A percentile compares a stretch with the other conserved stretches of the same genome.
These are phyloP conservation scores for Eutrema salsugineum DNA, from an alignment of 441 rosid species.

Conservation along the genomic window DNA sequence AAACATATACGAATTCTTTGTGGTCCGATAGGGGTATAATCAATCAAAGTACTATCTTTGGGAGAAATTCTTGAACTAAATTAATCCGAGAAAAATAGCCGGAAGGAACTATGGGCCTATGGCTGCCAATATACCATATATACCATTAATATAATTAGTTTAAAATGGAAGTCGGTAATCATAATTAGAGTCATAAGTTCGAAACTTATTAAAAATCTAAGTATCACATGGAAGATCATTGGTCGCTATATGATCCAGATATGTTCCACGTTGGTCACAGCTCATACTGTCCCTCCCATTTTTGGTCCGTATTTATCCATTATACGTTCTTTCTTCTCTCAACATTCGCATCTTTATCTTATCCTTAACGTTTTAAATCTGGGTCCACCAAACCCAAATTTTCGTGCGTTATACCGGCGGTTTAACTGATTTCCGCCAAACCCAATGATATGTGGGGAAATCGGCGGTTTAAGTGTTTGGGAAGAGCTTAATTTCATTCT, in stretches of 20 bases:
- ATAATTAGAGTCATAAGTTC: background rate
- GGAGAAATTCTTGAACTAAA: background rate
- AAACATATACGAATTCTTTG: background rate
- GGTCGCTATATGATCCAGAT: background rate
- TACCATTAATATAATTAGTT: background rate
- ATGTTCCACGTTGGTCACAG: conserved; percentile 13
- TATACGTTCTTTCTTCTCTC: background rate
- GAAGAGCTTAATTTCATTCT: background rate
- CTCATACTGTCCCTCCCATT: conserved; percentile 14
- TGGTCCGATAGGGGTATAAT: background rate
- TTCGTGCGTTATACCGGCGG: background rate
- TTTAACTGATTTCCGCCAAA: background rate
- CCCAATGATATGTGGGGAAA: too few species aligned
- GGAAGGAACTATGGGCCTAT: background rate
- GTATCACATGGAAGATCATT: conserved; percentile 20
- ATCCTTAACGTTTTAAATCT: background rate
- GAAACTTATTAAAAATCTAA: background rate
- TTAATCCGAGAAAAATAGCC: background rate
- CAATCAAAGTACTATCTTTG: background rate
- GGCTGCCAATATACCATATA: too few species aligned
- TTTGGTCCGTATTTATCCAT: background rate
- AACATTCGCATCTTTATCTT: background rate
- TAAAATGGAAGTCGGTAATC: background rate
- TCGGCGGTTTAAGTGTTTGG: too few species aligned
- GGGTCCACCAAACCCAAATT: background rate